Conservation (phyloP, 441 rosid species). For the Macaranga tanarius region DNA sequence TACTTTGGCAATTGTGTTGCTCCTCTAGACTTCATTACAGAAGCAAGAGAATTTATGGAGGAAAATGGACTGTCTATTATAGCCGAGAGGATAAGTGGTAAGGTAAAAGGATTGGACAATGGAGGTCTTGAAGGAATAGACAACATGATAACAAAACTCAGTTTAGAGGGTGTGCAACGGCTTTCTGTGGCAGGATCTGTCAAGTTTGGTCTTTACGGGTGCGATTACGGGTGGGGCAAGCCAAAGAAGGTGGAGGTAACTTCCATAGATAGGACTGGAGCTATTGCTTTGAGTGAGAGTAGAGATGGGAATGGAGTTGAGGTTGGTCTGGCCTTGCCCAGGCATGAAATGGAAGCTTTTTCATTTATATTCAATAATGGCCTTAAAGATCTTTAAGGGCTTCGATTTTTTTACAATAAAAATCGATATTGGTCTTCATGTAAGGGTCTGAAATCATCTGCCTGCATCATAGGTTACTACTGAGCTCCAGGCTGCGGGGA, state of each 20-base stretch:
- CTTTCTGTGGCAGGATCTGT: slow-evolving; percentile 41
- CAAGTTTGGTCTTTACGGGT: slow-evolving; percentile 34
- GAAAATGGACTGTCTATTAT: slow-evolving; percentile 25
- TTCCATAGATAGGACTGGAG: not conserved
- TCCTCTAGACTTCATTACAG: not conserved
- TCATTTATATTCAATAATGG: slow-evolving; percentile 20
- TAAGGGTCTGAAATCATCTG: too few species aligned
- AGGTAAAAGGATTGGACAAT: slow-evolving; percentile 26
- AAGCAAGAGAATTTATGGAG: slow-evolving; percentile 25
- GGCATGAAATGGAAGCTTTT: slow-evolving; percentile 18
- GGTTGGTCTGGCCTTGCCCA: slow-evolving; percentile 13
- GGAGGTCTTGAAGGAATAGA: slow-evolving; percentile 1
- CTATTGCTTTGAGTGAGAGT: slow-evolving; percentile 11
- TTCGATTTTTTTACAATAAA: too few species aligned
- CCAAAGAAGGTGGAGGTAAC: slow-evolving; percentile 19
- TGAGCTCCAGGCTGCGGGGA: too few species aligned
- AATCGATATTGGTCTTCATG: too few species aligned
- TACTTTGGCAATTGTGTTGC: slow-evolving; percentile 43
- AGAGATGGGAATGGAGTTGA: slow-evolving; percentile 23
- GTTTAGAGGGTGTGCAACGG: not conserved
- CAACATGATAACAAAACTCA: not conserved
- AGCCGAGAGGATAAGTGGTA: slow-evolving; percentile 27
- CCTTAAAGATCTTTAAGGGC: not conserved
- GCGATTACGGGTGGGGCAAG: slow-evolving; percentile 57
- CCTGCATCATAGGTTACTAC: too few species aligned